Percentiles rank a stretch among this genome's conserved stretches.
Evolutionary conservation across 176 grass and related monocot genomes (phyloP).

Genomic region (Pharus latifolius): DNA sequence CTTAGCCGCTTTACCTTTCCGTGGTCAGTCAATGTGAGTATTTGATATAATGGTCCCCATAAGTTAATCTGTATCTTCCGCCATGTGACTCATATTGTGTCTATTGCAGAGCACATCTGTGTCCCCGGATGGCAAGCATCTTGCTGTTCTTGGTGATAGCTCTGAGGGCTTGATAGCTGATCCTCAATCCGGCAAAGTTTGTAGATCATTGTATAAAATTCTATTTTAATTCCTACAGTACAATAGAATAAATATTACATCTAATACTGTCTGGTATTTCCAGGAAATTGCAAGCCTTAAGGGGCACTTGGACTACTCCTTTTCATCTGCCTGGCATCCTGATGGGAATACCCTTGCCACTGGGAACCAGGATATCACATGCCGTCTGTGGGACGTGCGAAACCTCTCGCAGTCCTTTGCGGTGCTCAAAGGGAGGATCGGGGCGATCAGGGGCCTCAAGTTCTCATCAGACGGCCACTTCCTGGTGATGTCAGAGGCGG

Average conservation of each 20-base stretch:
- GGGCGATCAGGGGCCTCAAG: slow-evolving; percentile 44
- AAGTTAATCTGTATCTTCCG: neutral
- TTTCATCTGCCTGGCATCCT: slow-evolving; percentile 66
- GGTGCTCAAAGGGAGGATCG: slow-evolving; percentile 46
- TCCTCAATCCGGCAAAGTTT: slow-evolving; percentile 57
- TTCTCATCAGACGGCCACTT: slow-evolving; percentile 63
- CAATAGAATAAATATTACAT: neutral
- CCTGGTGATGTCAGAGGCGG: slow-evolving; percentile 58
- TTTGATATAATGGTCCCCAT: neutral
- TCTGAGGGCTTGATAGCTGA: slow-evolving; percentile 51
- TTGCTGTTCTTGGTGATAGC: slow-evolving; percentile 65
- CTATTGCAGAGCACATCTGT: slow-evolving; percentile 36
- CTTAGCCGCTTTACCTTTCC: slow-evolving; percentile 26
- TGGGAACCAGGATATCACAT: slow-evolving; percentile 78
- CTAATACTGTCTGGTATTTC: neutral
- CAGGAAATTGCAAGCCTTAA: slow-evolving; percentile 44
- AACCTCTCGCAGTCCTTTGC: slow-evolving; percentile 41
- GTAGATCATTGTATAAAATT: neutral
- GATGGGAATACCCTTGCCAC: slow-evolving; percentile 33
- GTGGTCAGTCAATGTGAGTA: slow-evolving; percentile 72
- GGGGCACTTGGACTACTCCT: slow-evolving; percentile 71
- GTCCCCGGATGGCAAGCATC: slow-evolving; percentile 56
- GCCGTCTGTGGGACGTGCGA: slow-evolving; percentile 66
- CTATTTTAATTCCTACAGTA: neutral
- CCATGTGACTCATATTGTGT: neutral